phyloP scores from a whole-genome alignment of 2,329 filamentous ascomycete species.

The Cladorrhinum sp. region DNA sequence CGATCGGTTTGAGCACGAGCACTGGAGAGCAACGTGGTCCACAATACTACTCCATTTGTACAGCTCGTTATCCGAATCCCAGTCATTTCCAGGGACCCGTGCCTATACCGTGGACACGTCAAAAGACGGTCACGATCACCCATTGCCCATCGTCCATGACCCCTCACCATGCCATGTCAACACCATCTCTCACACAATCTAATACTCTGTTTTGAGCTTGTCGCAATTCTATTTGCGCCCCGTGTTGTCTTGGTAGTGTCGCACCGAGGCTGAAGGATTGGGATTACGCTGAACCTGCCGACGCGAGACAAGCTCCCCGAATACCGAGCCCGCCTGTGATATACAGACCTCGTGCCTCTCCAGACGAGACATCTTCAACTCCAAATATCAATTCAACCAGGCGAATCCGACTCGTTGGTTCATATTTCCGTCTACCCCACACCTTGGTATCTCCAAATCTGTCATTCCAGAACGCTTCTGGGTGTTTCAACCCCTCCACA shows the following conservation, averaged over 20 bases:
- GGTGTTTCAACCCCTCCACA: constrained; percentile 24
- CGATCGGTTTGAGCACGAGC: constrained; percentile 3
- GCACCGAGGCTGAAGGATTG: constrained; percentile 5
- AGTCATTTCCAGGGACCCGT: background rate
- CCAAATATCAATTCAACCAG: constrained; percentile 14
- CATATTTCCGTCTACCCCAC: constrained; percentile 26
- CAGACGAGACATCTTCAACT: constrained; percentile 6
- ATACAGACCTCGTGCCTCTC: background rate
- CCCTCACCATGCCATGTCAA: constrained; percentile 5
- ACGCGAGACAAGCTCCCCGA: background rate
- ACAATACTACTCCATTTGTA: background rate
- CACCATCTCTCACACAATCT: background rate
- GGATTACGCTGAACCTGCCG: background rate
- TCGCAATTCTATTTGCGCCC: background rate
- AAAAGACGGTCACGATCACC: background rate
- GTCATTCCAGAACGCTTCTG: constrained; percentile 17
- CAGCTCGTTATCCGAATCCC: background rate
- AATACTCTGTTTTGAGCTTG: too few species aligned
- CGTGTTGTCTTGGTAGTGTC: background rate
- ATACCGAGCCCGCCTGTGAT: background rate
- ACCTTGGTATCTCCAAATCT: constrained; percentile 22
- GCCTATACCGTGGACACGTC: background rate
- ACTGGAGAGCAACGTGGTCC: background rate
- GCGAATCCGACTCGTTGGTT: constrained; percentile 15
- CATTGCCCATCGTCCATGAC: constrained; percentile 3